phyloP scores from a whole-genome alignment of 2,329 filamentous ascomycete species.

The Epichloe hybrida region DNA sequence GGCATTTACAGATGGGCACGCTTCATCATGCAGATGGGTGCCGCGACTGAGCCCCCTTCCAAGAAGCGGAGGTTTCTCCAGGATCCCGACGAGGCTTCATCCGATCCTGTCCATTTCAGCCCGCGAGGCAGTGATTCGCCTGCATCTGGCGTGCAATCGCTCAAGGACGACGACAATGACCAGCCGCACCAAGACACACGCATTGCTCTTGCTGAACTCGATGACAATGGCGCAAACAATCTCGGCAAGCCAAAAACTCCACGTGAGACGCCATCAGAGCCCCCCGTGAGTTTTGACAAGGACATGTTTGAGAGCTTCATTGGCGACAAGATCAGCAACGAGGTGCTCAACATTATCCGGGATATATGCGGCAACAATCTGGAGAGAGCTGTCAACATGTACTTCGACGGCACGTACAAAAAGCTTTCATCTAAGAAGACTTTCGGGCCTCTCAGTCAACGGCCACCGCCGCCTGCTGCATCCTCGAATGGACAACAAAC shows the following conservation, averaged over 20 bases:
- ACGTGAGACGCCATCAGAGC: constrained; percentile 8
- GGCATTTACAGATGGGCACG: background rate
- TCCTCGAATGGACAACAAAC: background rate
- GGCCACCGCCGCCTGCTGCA: background rate
- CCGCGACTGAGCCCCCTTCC: constrained; percentile 28
- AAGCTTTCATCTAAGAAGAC: constrained; percentile 20
- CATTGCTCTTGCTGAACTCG: constrained; percentile 6
- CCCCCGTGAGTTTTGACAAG: constrained; percentile 36
- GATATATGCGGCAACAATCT: constrained; percentile 42
- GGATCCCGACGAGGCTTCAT: constrained; percentile 18
- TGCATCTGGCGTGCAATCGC: constrained; percentile 13
- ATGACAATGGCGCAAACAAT: constrained; percentile 4
- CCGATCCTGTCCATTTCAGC: constrained; percentile 13
- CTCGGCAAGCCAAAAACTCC: constrained; percentile 5
- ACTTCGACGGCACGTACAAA: constrained; percentile 56
- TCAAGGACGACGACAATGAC: constrained; percentile 11
- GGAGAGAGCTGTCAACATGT: constrained; percentile 54
- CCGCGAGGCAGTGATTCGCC: constrained; percentile 10
- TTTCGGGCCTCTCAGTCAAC: background rate
- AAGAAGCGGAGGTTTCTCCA: constrained; percentile 30
- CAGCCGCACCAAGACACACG: constrained; percentile 10
- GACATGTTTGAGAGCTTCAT: constrained; percentile 46
- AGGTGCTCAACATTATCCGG: constrained; percentile 36
- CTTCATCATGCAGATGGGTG: constrained; percentile 24
- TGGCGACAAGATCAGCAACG: constrained; percentile 38